Conservation (phyloP, 2,329 filamentous ascomycete genomes). For the Incumbomyces lentus region DNA sequence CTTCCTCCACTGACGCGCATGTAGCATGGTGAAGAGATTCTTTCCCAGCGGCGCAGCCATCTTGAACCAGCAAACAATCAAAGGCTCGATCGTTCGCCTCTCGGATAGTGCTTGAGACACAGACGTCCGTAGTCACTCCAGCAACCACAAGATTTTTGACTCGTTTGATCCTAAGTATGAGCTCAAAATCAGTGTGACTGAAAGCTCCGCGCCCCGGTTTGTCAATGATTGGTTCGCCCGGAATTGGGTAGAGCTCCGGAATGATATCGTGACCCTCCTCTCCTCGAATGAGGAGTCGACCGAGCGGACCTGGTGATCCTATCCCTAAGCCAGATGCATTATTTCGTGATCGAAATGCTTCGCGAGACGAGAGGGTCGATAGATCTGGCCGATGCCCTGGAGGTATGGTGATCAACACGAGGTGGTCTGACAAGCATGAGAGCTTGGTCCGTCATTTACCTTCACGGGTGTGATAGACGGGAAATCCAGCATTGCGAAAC, state of each 20-base stretch:
- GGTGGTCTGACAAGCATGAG: too few relatives aligned
- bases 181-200: slow-evolving; percentile 44
- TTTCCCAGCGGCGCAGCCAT: slow-evolving; percentile 37
- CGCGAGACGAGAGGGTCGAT: slow-evolving; percentile 46
- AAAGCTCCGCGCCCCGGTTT: slow-evolving; percentile 47
- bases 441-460: slow-evolving; percentile 30
- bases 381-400: slow-evolving; percentile 44
- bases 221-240: slow-evolving; percentile 42
- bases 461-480: slow-evolving; percentile 37
- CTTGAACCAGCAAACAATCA: slow-evolving; percentile 43
- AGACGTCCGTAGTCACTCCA: slow-evolving; percentile 48
- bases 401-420: too few relatives aligned
- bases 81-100: slow-evolving; percentile 48
- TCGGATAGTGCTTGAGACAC: slow-evolving; percentile 45
- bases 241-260: slow-evolving; percentile 40
- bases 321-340: slow-evolving; percentile 44
- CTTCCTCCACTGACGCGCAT: slow-evolving; percentile 36
- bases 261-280: slow-evolving; percentile 49
- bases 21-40: slow-evolving; percentile 32
- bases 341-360: slow-evolving; percentile 43
- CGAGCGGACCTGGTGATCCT: slow-evolving; percentile 43
- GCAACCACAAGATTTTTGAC: slow-evolving; percentile 44
- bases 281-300: slow-evolving; percentile 48
- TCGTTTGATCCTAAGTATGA: slow-evolving; percentile 40
- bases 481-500: slow-evolving; percentile 31